Conservation (phyloP, 2,329 filamentous ascomycete species). For the Thelonectria olida region DNA sequence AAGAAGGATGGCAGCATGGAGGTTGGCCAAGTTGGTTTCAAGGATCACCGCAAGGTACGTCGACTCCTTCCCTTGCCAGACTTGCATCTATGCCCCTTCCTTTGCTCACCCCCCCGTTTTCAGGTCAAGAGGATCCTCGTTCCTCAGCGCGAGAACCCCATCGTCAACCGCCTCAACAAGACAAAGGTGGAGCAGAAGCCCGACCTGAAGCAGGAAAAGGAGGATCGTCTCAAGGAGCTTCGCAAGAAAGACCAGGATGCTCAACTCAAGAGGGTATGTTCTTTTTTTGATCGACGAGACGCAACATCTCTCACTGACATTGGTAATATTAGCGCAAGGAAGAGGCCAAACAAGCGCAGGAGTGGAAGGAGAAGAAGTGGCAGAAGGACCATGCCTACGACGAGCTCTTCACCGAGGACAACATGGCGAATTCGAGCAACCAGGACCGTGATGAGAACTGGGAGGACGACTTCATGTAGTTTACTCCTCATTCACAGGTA, state of each 20-base stretch:
- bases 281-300: neutral
- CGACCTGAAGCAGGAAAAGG: slow-evolving; percentile 83
- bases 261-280: slow-evolving; percentile 67
- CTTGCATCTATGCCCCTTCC: neutral
- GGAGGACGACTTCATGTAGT: slow-evolving; percentile 92
- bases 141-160: slow-evolving; percentile 81
- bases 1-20: slow-evolving; percentile 97
- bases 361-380: slow-evolving; percentile 89
- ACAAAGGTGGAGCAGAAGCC: slow-evolving; percentile 90
- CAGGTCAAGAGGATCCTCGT: slow-evolving; percentile 86
- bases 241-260: slow-evolving; percentile 75
- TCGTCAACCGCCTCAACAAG: slow-evolving; percentile 98
- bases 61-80: neutral
- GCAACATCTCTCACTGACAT: too few relatives aligned
- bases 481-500: neutral
- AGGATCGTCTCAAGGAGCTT: slow-evolving; percentile 76
- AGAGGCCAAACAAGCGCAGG: slow-evolving; percentile 76
- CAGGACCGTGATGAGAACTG: slow-evolving; percentile 82
- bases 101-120: neutral
- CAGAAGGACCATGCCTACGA: slow-evolving; percentile 99
- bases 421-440: slow-evolving; percentile 81
- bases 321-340: slow-evolving; percentile 86
- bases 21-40: slow-evolving; percentile 92
- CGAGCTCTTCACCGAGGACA: slow-evolving; percentile 86
- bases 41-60: slow-evolving; percentile 77